A percentile compares a stretch with the other conserved stretches of the same genome.
These are phyloP conservation scores for Globisporangium nunn DNA, from an alignment of 352 stramenopile genomes.

Conservation along the genomic window DNA sequence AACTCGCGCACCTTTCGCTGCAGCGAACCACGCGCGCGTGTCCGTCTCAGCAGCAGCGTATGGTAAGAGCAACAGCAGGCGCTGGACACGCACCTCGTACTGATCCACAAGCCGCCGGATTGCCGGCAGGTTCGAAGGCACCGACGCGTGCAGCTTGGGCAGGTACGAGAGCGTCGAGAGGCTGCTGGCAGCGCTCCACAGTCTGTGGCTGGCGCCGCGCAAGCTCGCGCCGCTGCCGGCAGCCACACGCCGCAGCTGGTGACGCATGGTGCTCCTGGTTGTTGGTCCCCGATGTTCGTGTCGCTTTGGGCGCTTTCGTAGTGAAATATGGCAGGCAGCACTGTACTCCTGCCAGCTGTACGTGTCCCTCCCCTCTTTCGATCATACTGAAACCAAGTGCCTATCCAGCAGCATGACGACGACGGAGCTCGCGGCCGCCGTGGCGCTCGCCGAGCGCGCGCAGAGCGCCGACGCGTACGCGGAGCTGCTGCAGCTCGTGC, in stretches of 20 bases:
- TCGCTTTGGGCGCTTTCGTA: too few relatives aligned
- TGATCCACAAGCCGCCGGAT: slow-evolving; percentile 37
- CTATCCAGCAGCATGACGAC: slow-evolving; percentile 18
- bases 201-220: not conserved
- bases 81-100: slow-evolving; percentile 28
- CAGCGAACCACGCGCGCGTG: not conserved
- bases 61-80: not conserved
- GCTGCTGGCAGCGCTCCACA: not conserved
- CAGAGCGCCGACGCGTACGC: slow-evolving; percentile 21
- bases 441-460: slow-evolving; percentile 29
- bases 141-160: slow-evolving; percentile 37
- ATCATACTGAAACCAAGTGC: not conserved
- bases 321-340: too few relatives aligned
- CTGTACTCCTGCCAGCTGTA: too few relatives aligned
- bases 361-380: too few relatives aligned
- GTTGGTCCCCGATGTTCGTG: too few relatives aligned
- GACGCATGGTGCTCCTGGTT: too few relatives aligned
- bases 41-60: not conserved
- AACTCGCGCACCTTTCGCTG: slow-evolving; percentile 40
- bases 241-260: too few relatives aligned
- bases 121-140: slow-evolving; percentile 28
- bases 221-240: too few relatives aligned
- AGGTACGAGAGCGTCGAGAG: slow-evolving; percentile 41
- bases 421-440: slow-evolving; percentile 35
- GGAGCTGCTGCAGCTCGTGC: slow-evolving; percentile 45